Evolutionary conservation across 345 rosid species (phyloP), one percentile per base, ranked within the genome.

Genomic region (Gossypium anomalum): DNA sequence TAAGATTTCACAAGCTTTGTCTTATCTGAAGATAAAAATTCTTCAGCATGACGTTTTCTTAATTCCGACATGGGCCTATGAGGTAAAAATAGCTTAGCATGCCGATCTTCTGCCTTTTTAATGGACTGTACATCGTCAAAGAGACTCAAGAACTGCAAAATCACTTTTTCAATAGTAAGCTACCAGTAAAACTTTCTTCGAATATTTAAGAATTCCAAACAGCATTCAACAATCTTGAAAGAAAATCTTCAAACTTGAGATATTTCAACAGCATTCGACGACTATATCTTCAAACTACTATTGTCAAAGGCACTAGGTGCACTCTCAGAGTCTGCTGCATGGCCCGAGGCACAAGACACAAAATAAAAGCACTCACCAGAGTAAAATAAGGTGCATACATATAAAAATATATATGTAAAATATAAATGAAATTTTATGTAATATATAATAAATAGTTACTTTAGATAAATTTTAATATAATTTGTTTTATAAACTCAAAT

Each of bases 41-140:
- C 98, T 73, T 93, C 99, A 3, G 97, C 97, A 48, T 86, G 89
- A 49, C 97, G 93, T 83, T 95, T 95, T 81, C 77, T 95, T 14
- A 88, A 78, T 75, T 89, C 93, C 57, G 92, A 82, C 43, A 82
- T 83, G 81, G 91, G 85, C 80, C 87, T 86, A 68, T 85, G 89
- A 57, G 85, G 86, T 78, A 87, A 68, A 81, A 95, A 93, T 60
- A 88, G 84, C 76, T 88, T 90, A 34, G 95, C 89, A 79, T 95
- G 99, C 61, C 87, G 85, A 79, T 90, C 89, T 79, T 89, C 91
- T 12, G 97, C 98, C 79, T 81, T 93, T 81, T 88, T 79, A 38
- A 90, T 83, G 60, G 83, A 76, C 75, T 81, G 83, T 2, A 73
- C 88, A 78, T 91, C 98, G 74, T 98, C 97, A 75, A 91, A 85